Percentiles rank a stretch among this genome's conserved stretches.
Evolutionary conservation across 2,329 filamentous ascomycete genomes (phyloP).

Genomic region (Aureobasidium subglaciale): DNA sequence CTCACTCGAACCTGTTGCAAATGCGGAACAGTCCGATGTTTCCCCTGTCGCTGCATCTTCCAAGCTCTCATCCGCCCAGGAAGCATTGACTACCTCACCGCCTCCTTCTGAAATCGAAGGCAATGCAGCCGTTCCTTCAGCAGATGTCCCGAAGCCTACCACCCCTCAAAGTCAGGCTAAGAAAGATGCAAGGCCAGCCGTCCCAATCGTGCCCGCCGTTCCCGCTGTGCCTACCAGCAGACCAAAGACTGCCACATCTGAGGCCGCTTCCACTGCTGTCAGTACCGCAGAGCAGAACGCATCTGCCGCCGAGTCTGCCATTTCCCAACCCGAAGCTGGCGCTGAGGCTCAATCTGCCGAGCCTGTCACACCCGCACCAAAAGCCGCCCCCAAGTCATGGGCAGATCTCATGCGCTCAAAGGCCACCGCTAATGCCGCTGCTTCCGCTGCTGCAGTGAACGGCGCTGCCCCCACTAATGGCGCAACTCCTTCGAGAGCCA

Average conservation of each 20-base stretch:
- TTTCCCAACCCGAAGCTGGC: conserved; percentile 16
- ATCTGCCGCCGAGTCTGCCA: conserved; percentile 16
- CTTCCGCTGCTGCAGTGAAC: conserved; percentile 24
- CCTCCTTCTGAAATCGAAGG: conserved; percentile 50
- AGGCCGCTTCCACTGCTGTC: conserved; percentile 19
- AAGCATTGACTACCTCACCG: conserved; percentile 53
- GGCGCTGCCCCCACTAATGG: conserved; percentile 14
- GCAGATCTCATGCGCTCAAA: conserved; percentile 58
- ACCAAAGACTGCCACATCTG: conserved; percentile 33
- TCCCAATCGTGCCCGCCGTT: conserved; percentile 47
- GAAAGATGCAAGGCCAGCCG: conserved; percentile 36
- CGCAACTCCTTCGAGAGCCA: conserved; percentile 40
- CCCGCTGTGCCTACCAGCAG: conserved; percentile 31
- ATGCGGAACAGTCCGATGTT: conserved; percentile 34
- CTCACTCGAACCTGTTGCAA: conserved; percentile 21
- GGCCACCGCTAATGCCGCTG: conserved; percentile 27
- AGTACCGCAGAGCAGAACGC: conserved; percentile 1
- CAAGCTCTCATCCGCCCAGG: conserved; percentile 23
- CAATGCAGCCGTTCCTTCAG: conserved; percentile 44
- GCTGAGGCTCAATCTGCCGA: conserved; percentile 32
- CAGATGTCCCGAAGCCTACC: conserved; percentile 27
- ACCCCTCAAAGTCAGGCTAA: conserved; percentile 29
- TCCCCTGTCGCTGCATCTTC: conserved; percentile 39
- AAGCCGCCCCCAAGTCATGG: conserved; percentile 51
- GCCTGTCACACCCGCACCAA: conserved; percentile 35